Percentiles rank a stretch among this genome's conserved stretches.
Evolutionary conservation across 805 yeast species (phyloP).

Genomic region (Starmera caribaea): DNA sequence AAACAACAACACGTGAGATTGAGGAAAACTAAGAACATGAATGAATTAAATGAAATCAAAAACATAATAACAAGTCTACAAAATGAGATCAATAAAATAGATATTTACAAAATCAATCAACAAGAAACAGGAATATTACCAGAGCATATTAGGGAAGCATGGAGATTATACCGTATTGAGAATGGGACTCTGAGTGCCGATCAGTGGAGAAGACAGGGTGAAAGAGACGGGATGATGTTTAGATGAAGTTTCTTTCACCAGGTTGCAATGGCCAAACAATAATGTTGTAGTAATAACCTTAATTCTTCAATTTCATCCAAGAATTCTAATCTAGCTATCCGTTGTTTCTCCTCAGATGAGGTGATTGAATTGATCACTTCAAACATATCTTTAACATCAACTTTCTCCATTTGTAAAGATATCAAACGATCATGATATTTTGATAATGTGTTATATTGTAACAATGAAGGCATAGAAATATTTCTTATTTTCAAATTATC

Average conservation of each 20-base stretch:
- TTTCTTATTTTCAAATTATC: slow-evolving; percentile 37
- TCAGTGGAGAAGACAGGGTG: slow-evolving; percentile 66
- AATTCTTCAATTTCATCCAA: slow-evolving; percentile 55
- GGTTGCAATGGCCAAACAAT: slow-evolving; percentile 29
- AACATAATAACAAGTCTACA: slow-evolving; percentile 13
- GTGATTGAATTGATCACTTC: slow-evolving; percentile 23
- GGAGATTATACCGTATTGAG: slow-evolving; percentile 67
- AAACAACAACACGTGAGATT: slow-evolving; percentile 28
- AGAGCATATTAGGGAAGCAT: slow-evolving; percentile 81
- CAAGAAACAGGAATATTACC: slow-evolving; percentile 58
- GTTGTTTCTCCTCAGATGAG: slow-evolving; percentile 22
- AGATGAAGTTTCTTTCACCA: slow-evolving; percentile 28
- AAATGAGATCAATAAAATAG: slow-evolving; percentile 18
- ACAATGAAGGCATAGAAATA: slow-evolving; percentile 30
- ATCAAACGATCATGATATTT: slow-evolving; percentile 13
- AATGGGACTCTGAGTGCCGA: slow-evolving; percentile 51
- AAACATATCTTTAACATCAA: slow-evolving; percentile 23
- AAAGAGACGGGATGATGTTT: slow-evolving; percentile 61
- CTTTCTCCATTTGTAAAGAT: slow-evolving; percentile 7
- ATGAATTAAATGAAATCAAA: slow-evolving; percentile 17
- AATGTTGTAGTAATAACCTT: slow-evolving; percentile 40
- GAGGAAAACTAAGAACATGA: slow-evolving; percentile 28
- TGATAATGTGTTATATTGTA: slow-evolving; percentile 27
- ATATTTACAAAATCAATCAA: slow-evolving; percentile 24
- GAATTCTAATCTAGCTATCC: slow-evolving; percentile 39